Conservation (phyloP, 768 basidiomycete species). For the Daedaleopsis nitida region DNA sequence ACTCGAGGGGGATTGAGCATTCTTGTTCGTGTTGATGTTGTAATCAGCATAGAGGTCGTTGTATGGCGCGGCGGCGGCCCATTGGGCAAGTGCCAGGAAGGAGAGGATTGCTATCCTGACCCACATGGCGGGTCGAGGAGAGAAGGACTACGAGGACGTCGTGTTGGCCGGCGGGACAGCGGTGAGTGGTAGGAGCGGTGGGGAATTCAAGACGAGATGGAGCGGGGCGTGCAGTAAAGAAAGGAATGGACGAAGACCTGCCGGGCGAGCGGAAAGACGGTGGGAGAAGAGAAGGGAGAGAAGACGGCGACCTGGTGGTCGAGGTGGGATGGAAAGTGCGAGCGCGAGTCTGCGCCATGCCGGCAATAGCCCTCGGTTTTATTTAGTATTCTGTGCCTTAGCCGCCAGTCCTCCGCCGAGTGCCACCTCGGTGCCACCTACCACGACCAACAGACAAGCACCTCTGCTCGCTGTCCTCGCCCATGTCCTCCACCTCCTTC, state of each 20-base stretch:
- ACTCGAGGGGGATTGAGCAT: constrained; percentile 70
- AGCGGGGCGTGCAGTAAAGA: constrained; percentile 18
- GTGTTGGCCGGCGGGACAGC: constrained; percentile 12
- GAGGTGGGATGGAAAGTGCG: constrained; percentile 15
- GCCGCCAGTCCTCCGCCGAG: neutral
- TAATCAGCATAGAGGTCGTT: constrained; percentile 64
- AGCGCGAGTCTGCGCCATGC: constrained; percentile 9
- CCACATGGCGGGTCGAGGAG: constrained; percentile 42
- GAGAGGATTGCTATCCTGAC: constrained; percentile 45
- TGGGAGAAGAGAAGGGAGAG: constrained; percentile 10
- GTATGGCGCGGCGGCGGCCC: constrained; percentile 64
- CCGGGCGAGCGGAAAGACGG: constrained; percentile 19
- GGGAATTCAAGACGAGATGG: neutral
- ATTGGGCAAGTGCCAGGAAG: constrained; percentile 40
- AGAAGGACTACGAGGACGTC: neutral
- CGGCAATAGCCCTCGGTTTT: constrained; percentile 25
- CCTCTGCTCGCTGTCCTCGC: no score
- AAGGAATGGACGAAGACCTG: constrained; percentile 27
- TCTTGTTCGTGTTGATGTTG: constrained; percentile 79
- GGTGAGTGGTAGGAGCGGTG: constrained; percentile 13
- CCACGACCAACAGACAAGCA: no score
- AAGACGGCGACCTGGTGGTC: constrained; percentile 22
- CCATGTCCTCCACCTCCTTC: no score
- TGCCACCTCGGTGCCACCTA: no score
- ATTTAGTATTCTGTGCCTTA: constrained; percentile 10